These are phyloP conservation scores for Suillus spraguei DNA, from an alignment of 768 basidiomycete species.

Conservation along the genomic window DNA sequence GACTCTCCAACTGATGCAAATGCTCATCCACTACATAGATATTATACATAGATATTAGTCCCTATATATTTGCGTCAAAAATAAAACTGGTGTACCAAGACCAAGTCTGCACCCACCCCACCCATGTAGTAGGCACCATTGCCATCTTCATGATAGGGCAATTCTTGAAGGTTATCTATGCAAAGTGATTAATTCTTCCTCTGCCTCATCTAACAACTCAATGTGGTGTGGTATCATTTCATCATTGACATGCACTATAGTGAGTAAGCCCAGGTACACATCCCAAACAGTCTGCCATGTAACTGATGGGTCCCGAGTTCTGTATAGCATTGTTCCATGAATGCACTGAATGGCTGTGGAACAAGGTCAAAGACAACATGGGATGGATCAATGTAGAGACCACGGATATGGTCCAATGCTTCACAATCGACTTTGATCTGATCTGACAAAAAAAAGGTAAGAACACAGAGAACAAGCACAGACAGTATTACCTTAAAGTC, in stretches of 20 bases:
- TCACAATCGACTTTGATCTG: background rate
- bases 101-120: background rate
- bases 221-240: background rate
- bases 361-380: no score
- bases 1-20: slow-evolving; percentile 1
- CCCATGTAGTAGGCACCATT: background rate
- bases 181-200: background rate
- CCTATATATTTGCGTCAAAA: background rate
- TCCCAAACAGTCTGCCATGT: background rate
- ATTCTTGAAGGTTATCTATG: background rate
- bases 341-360: slow-evolving; percentile 26
- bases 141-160: background rate
- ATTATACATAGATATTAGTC: no score
- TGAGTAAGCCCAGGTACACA: no score
- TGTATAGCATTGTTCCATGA: slow-evolving; percentile 21
- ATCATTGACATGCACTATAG: background rate
- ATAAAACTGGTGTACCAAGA: background rate
- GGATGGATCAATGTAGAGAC: background rate
- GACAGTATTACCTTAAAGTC: background rate
- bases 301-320: slow-evolving; percentile 28
- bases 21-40: background rate
- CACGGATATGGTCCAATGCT: background rate
- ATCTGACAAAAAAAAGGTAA: background rate
- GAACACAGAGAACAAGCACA: background rate
- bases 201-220: background rate